Percentiles rank a stretch among this genome's conserved stretches.
phyloP scores from a whole-genome alignment of 2,329 filamentous ascomycete genomes.

The Aspergillus hiratsukae region DNA sequence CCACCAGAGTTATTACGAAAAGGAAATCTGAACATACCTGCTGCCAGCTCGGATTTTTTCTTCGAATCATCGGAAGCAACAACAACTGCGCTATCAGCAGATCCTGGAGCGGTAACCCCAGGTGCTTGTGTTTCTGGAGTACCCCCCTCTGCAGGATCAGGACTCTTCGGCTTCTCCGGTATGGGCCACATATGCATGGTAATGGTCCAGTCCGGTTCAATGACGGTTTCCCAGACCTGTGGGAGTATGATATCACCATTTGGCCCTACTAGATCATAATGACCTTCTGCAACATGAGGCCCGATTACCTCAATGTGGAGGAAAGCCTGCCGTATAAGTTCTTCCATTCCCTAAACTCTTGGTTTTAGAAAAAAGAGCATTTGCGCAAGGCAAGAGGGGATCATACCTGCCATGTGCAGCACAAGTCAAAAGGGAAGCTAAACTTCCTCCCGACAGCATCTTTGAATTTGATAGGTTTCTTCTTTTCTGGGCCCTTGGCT shows the following conservation, averaged over 20 bases:
- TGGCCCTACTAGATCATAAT: slow-evolving; percentile 75
- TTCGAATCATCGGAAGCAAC: slow-evolving; percentile 23
- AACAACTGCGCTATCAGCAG: slow-evolving; percentile 13
- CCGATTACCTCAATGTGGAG: slow-evolving; percentile 71
- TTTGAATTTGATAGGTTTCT: slow-evolving; percentile 80
- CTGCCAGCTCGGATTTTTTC: slow-evolving; percentile 28
- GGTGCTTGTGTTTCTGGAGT: slow-evolving; percentile 21
- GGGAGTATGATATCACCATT: slow-evolving; percentile 79
- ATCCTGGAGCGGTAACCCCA: slow-evolving; percentile 14
- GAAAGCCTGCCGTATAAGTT: slow-evolving; percentile 80
- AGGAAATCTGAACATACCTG: slow-evolving; percentile 24
- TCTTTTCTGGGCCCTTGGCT: slow-evolving; percentile 48
- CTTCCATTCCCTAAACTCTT: slow-evolving; percentile 68
- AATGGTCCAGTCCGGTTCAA: slow-evolving; percentile 71
- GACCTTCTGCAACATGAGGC: slow-evolving; percentile 69
- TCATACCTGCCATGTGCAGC: slow-evolving; percentile 76
- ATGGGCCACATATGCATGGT: slow-evolving; percentile 66
- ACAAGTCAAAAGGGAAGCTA: slow-evolving; percentile 83
- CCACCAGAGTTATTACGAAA: slow-evolving; percentile 5
- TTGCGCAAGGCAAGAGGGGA: slow-evolving; percentile 17
- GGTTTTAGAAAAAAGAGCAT: neutral
- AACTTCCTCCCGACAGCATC: slow-evolving; percentile 89
- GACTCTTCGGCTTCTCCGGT: slow-evolving; percentile 46
- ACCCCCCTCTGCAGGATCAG: slow-evolving; percentile 28
- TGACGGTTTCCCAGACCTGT: slow-evolving; percentile 73